These are phyloP conservation scores for Diaporthe batatas DNA, from an alignment of 2,329 filamentous ascomycete genomes.

Conservation along the genomic window DNA sequence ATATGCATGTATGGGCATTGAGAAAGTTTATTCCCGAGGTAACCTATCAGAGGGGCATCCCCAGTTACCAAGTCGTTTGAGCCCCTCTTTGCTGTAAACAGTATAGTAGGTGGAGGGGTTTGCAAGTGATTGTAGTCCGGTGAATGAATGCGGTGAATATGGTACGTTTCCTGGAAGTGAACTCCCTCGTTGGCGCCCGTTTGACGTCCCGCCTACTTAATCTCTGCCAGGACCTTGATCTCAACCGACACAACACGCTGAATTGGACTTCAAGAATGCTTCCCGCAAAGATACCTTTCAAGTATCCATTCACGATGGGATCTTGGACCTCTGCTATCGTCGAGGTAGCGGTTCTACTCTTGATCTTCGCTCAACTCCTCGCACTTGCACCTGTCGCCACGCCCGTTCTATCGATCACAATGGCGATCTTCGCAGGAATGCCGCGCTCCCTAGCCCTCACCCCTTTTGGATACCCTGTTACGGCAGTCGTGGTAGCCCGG, in stretches of 20 bases:
- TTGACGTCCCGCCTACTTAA: neutral
- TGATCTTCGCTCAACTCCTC: neutral
- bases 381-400: neutral
- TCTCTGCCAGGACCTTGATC: neutral
- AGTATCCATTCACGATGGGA: neutral
- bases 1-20: neutral
- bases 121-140: neutral
- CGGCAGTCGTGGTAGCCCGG: neutral
- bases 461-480: neutral
- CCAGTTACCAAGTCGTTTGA: neutral
- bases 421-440: neutral
- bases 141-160: neutral
- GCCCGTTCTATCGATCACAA: neutral
- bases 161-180: neutral
- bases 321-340: neutral
- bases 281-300: neutral
- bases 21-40: neutral
- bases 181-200: too few relatives aligned
- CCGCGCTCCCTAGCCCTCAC: neutral
- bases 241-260: neutral
- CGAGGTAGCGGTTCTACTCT: neutral
- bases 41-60: too few relatives aligned
- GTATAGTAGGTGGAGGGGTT: neutral
- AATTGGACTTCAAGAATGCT: too few relatives aligned
- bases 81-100: neutral